Percentiles rank a stretch among this genome's conserved stretches.
phyloP scores from a whole-genome alignment of 495 filamentous ascomycete genomes.

The Xeromyces bisporus region DNA sequence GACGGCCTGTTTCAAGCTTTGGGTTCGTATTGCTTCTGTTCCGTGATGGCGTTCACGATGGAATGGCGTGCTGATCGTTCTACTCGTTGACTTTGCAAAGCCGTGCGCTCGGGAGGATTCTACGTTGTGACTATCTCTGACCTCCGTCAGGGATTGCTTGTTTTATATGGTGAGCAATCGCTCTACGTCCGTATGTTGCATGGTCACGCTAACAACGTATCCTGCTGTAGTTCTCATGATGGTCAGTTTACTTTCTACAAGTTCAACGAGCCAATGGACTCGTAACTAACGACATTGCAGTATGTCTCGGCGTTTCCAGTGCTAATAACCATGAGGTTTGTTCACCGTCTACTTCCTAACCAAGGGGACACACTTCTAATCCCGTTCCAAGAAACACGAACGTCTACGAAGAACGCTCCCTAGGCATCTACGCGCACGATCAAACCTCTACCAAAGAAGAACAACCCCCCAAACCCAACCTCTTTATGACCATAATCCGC shows the following conservation, averaged over 20 bases:
- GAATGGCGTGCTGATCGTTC: conserved; percentile 4
- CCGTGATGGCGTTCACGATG: neutral
- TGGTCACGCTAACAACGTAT: conserved; percentile 2
- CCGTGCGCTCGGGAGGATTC: conserved; percentile 71
- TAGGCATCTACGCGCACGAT: conserved; percentile 44
- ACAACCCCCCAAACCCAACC: conserved; percentile 5
- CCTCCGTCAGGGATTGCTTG: conserved; percentile 54
- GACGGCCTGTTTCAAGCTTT: conserved; percentile 75
- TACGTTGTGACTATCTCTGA: conserved; percentile 59
- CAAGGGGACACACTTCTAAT: neutral
- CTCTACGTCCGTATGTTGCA: neutral
- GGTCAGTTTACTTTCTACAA: conserved; percentile 18
- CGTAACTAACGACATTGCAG: conserved; percentile 3
- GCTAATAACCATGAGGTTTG: conserved; percentile 36
- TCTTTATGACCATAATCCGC: conserved; percentile 11
- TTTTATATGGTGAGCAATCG: conserved; percentile 40
- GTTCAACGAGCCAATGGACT: neutral
- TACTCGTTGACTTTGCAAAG: no score
- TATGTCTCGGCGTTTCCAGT: conserved; percentile 52
- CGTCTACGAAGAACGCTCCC: conserved; percentile 59
- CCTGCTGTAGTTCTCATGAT: conserved; percentile 59
- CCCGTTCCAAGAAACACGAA: conserved; percentile 41
- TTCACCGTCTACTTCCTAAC: neutral
- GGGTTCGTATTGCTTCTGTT: conserved; percentile 13
- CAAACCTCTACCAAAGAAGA: conserved; percentile 8